Percentiles rank a stretch among this genome's conserved stretches.
These are phyloP conservation scores for Aphanomyces cochlioides DNA, from an alignment of 352 stramenopile genomes.

Conservation along the genomic window DNA sequence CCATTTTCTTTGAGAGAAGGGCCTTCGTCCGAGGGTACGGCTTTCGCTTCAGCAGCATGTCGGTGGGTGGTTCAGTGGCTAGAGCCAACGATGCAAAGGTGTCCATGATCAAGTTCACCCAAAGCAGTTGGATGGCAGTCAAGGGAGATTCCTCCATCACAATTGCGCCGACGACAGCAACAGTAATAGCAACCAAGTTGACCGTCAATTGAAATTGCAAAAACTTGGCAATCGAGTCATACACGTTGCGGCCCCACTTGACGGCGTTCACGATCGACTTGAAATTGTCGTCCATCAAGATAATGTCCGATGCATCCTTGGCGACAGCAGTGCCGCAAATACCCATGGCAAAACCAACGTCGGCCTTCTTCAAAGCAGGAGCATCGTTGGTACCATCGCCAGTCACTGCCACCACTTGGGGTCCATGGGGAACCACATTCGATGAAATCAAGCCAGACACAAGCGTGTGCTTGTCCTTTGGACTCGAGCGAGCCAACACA, in stretches of 20 bases:
- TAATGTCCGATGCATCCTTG: constrained; percentile 94
- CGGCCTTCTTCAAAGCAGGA: constrained; percentile 92
- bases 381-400: constrained; percentile 95
- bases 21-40: constrained; percentile 87
- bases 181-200: constrained; percentile 88
- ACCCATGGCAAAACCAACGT: constrained; percentile 95
- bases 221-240: constrained; percentile 97
- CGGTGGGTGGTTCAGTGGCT: constrained; percentile 88
- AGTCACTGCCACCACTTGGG: constrained; percentile 94
- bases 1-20: constrained; percentile 92
- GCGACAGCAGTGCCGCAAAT: constrained; percentile 91
- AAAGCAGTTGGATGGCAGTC: constrained; percentile 94
- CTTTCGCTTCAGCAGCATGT: constrained; percentile 82
- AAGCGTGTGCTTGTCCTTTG: constrained; percentile 65
- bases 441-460: constrained; percentile 60
- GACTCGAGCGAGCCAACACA: constrained; percentile 57
- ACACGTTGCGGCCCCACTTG: constrained; percentile 95
- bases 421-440: constrained; percentile 46
- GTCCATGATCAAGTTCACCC: constrained; percentile 98
- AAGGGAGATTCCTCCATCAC: constrained; percentile 67
- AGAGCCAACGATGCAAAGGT: constrained; percentile 93
- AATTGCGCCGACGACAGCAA: constrained; percentile 86
- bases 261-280: constrained; percentile 94
- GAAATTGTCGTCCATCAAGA: constrained; percentile 95
- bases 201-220: constrained; percentile 96